Conservation (phyloP, 345 rosid species). For the Cardamine resedifolia region DNA sequence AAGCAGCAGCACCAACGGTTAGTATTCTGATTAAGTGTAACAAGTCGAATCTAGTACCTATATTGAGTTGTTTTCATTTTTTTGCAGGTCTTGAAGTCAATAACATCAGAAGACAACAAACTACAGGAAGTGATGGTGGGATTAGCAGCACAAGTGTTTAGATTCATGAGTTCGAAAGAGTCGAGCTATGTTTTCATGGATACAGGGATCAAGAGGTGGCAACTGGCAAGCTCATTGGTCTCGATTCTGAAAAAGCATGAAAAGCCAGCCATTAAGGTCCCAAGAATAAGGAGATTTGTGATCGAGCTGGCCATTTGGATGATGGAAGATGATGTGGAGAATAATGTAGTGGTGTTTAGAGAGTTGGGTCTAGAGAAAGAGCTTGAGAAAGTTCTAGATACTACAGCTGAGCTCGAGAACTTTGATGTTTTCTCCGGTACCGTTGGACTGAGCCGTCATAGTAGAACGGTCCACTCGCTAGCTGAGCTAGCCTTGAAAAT, state of each 20-base stretch:
- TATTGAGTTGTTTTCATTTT: background rate
- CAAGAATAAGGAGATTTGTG: conserved; percentile 83
- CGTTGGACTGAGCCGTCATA: conserved; percentile 74
- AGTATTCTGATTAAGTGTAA: conserved; percentile 20
- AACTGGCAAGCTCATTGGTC: conserved; percentile 55
- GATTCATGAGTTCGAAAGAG: conserved; percentile 59
- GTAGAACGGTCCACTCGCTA: conserved; percentile 60
- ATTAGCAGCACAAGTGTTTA: conserved; percentile 65
- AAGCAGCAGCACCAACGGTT: conserved; percentile 68
- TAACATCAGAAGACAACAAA: conserved; percentile 62
- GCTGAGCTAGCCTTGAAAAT: conserved; percentile 64
- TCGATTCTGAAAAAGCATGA: conserved; percentile 57
- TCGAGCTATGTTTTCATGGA: conserved; percentile 47
- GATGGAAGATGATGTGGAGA: conserved; percentile 62
- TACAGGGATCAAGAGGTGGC: conserved; percentile 52
- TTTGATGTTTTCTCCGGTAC: conserved; percentile 82
- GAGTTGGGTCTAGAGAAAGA: conserved; percentile 58
- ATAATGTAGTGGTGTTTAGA: conserved; percentile 45
- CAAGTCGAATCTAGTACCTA: background rate
- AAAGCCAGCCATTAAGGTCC: conserved; percentile 70
- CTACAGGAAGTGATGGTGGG: conserved; percentile 96
- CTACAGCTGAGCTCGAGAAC: conserved; percentile 82
- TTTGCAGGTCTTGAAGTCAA: conserved; percentile 67
- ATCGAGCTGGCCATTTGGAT: conserved; percentile 86
- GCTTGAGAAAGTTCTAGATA: conserved; percentile 63